These are phyloP conservation scores for Populus hybrid DNA, from an alignment of 441 rosid species.

Conservation along the genomic window DNA sequence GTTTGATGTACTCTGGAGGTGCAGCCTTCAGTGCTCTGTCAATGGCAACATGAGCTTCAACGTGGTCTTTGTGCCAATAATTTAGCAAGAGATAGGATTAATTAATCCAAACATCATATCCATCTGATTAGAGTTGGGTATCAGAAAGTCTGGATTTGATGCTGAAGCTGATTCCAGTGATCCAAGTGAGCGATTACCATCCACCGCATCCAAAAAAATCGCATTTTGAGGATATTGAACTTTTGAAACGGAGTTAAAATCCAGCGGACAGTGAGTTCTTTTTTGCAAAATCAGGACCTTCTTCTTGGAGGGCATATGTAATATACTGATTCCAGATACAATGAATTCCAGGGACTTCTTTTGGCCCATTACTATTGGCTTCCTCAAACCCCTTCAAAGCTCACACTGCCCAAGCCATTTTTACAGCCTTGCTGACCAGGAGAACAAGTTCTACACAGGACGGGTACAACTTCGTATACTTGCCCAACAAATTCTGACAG, in stretches of 20 bases:
- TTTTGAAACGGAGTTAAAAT: slow-evolving; percentile 49
- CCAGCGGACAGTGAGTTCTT: slow-evolving; percentile 69
- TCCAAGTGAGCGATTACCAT: slow-evolving; percentile 19
- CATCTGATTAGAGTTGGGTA: slow-evolving; percentile 27
- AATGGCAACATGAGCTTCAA: slow-evolving; percentile 51
- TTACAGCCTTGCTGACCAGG: slow-evolving; percentile 53
- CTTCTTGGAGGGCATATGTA: slow-evolving; percentile 57
- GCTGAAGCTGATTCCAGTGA: slow-evolving; percentile 28
- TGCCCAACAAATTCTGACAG: slow-evolving; percentile 46
- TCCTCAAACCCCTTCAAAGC: slow-evolving; percentile 63
- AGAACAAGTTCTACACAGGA: slow-evolving; percentile 66
- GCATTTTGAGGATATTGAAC: slow-evolving; percentile 28
- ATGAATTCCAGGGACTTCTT: slow-evolving; percentile 62
- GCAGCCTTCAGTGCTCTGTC: slow-evolving; percentile 61
- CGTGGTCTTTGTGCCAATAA: slow-evolving; percentile 52
- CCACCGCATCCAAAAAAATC: slow-evolving; percentile 23
- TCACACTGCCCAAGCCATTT: slow-evolving; percentile 31
- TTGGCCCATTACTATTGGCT: slow-evolving; percentile 63
- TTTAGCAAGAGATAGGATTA: slow-evolving; percentile 64
- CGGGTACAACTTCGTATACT: slow-evolving; percentile 56
- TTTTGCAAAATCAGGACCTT: slow-evolving; percentile 47
- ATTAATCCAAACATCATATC: slow-evolving; percentile 77
- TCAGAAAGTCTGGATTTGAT: slow-evolving; percentile 31
- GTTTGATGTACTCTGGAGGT: slow-evolving; percentile 38
- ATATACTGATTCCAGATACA: slow-evolving; percentile 94